Base-by-base conservation (phyloP, 1,284 basidiomycete genomes). In the Pyrrhoderma noxium region DNA sequence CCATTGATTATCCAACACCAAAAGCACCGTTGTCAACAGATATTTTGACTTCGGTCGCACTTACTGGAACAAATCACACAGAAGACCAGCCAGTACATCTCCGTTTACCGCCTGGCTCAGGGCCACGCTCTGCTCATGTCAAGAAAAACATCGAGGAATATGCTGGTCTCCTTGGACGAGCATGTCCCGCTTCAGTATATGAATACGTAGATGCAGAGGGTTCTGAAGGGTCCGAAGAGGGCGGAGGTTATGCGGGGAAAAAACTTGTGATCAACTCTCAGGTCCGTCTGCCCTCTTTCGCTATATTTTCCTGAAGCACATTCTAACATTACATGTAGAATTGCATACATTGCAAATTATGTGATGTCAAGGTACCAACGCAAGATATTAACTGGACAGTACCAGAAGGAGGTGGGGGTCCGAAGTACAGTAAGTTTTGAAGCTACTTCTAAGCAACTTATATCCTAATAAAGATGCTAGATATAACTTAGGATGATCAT, bases 241-340 rank as follows among this genome's bases (percentile, higher is more conserved):
- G 77, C 56, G 82, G 74, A 47, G 73, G 76, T 0, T 85, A 79
- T 76, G 70, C 70, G 23, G 93, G 93, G 14, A 92, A 91, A 70
- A 93, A 90, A 70, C 75, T 99, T 53, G 86, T 97, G 16, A 99
- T 98, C 68, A 99, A 99, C 70, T 90, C 91, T 9, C 95, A 97
- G 75, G 86, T 86, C 54, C 31, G 72, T 54, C 8, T 18, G 27
- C 45, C 11, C 39, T 18, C 27, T 14, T 8, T 36, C 19, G 34
- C 8, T 34, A 14, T 16, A 27, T 54, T 42, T 43, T 58, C 36
- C 51, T 44, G 34, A 44, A 38, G 13, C 19, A 13, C 19, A 49
- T 7, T 19, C 2, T 31, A 4, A 16, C 5, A 8, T 40, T 40
- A 7, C 5, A 7, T 5, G 14, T 55, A 87, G 82, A 90, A 90